Evolutionary conservation across 352 stramenopile genomes (phyloP), one percentile per base, ranked within the genome.

Genomic region (Phytophthora pinifolia): DNA sequence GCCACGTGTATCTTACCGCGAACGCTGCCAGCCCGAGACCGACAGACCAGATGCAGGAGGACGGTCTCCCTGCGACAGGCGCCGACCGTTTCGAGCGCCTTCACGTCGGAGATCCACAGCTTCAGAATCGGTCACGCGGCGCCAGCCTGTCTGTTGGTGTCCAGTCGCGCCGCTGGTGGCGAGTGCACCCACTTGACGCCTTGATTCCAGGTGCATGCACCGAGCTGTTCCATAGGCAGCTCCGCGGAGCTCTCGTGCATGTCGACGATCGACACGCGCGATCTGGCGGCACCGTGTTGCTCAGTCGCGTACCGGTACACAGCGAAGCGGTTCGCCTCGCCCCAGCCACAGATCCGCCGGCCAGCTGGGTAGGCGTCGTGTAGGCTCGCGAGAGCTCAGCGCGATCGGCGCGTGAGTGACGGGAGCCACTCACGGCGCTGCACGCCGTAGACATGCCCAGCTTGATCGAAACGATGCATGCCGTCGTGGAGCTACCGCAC

Each of bases 281-380:
- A 46, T 46, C 30, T 50, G 10, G 32, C 17, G 29, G 15, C 17
- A 3, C 41, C 42, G 49, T 45, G 46, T 67, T 67, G 53, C 53
- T 59, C 59, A 63, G 53, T 67, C 46, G 53, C 53, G 59, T 27
- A 67, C 59, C n/a, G n/a, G n/a, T n/a, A n/a, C n/a, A 63, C 59
- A 54, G 50, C 59, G 44, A 63, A 67, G 39, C 59, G 59, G 46
- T 63, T 27, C 43, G 34, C 12, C 18, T 20, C 18, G 34, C 17
- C 14, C 13, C 38, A 63, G 46, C 53, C 59, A 67, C 59, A 62
- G 53, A 47, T 54, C 42, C 46, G 46, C 17, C 15, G 22, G 31
- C 46, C 53, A 67, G 46, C 59, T 67, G 59, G 41, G 39, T 18
- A 59, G 13, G 35, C 32, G 43, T 50, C 46, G 60, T 69, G 60